These are phyloP conservation scores for Alternaria sp. DNA, from an alignment of 2,329 filamentous ascomycete species.

Conservation along the genomic window DNA sequence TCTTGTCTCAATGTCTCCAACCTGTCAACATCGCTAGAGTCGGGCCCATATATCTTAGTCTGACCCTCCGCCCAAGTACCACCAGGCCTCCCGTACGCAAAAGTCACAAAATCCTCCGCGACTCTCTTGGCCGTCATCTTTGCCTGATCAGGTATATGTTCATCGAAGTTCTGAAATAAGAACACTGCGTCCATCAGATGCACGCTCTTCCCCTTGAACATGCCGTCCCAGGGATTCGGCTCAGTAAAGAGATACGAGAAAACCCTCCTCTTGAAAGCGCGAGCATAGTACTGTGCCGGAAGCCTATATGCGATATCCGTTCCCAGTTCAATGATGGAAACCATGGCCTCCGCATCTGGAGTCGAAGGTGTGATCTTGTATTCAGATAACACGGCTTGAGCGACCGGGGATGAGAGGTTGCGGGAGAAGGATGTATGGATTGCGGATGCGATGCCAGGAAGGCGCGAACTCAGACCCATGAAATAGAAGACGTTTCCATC, in stretches of 20 bases:
- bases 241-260: slow-evolving; percentile 32
- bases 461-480: slow-evolving; percentile 22
- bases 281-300: slow-evolving; percentile 48
- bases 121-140: slow-evolving; percentile 12
- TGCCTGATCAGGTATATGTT: slow-evolving; percentile 8
- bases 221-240: slow-evolving; percentile 35
- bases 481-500: slow-evolving; percentile 44
- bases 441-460: slow-evolving; percentile 27
- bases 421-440: slow-evolving; percentile 37
- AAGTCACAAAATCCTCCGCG: slow-evolving; percentile 26
- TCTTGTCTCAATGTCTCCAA: slow-evolving; percentile 17
- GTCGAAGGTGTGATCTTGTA: slow-evolving; percentile 47
- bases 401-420: slow-evolving; percentile 20
- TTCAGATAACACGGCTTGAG: slow-evolving; percentile 34
- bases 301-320: slow-evolving; percentile 55
- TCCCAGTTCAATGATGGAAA: slow-evolving; percentile 47
- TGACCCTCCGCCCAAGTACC: slow-evolving; percentile 2
- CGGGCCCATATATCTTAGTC: slow-evolving; percentile 14
- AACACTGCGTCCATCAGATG: slow-evolving; percentile 38
- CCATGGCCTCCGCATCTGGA: slow-evolving; percentile 48
- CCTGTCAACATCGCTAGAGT: slow-evolving; percentile 3
- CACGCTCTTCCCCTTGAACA: slow-evolving; percentile 26
- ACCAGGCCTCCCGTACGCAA: slow-evolving; percentile 22
- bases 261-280: slow-evolving; percentile 22
- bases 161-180: slow-evolving; percentile 36